Base-by-base conservation (phyloP, 495 filamentous ascomycete genomes). In the Parathielavia hyrcaniae region DNA sequence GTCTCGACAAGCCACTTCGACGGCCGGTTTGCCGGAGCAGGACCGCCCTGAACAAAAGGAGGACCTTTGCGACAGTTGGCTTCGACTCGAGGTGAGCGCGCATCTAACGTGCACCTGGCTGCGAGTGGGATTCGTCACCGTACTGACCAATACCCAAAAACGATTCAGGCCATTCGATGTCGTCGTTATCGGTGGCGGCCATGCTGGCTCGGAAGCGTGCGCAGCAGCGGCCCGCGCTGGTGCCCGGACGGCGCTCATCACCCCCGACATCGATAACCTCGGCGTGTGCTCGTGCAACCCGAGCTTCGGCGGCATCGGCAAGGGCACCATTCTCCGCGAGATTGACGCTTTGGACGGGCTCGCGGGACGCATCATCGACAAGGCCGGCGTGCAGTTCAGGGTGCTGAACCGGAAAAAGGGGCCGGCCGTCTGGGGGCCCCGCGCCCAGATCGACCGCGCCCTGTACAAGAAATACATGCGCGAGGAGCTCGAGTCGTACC, bases 271-370 rank as follows among this genome's bases (percentile, higher is more conserved):
- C 54, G 84, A 89, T 50, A 96, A 96, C 65, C 86, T 98, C 30
- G 93, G 93, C 38, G 87, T 92, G 20, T 97, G 95, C 73, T 97
- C 92, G 51, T 98, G 93, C 77, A 98, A 98, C 71, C 93, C 93
- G 30, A 93, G 88, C 57, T 95, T 98, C 69, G 93, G 93, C 47
- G 93, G 93, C 35, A 98, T 98, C 63, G 93, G 93, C n/a, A 98
- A 98, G 71, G 93, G 93, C 11, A 97, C 88, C 16, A 97, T 98
- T 80, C 76, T 98, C 36, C 85, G 92, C 3, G 93, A 98, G 70
- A 85, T 98, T 32, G 93, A 98, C 74, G 95, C 93, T 0, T 81
- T 98, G 63, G 93, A 98, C 69, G 93, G 93, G 2, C 79, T 98
- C 11, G 86, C 87, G 0, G 92, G 90, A 2, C 81, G 90, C 11